Conservation (phyloP, 129 eudicot species). For the Centrapalus pauciflorus region DNA sequence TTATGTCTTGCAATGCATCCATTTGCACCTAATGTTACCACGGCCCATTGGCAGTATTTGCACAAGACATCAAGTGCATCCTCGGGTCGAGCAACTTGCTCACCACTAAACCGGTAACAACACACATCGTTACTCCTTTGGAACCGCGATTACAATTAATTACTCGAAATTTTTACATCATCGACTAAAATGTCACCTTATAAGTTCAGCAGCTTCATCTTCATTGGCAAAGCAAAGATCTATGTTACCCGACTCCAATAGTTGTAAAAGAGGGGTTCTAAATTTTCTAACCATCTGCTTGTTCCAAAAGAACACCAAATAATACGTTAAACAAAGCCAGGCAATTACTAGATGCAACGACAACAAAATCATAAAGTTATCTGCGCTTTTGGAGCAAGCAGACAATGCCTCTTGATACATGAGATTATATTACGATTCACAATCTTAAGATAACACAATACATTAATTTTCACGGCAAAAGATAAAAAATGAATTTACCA, state of each 20-base stretch:
- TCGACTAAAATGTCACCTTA: slow-evolving; percentile 44
- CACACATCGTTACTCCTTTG: not conserved
- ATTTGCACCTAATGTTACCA: slow-evolving; percentile 79
- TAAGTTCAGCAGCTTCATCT: slow-evolving; percentile 89
- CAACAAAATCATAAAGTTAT: not conserved
- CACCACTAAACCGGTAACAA: slow-evolving; percentile 34
- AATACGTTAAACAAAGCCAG: not conserved
- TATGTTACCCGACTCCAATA: slow-evolving; percentile 81
- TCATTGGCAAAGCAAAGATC: slow-evolving; percentile 99
- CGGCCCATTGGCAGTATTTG: slow-evolving; percentile 89
- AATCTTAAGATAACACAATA: too few species aligned
- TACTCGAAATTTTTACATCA: not conserved
- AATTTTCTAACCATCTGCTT: slow-evolving; percentile 87
- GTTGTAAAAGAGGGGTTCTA: slow-evolving; percentile 55
- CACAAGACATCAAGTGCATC: slow-evolving; percentile 77
- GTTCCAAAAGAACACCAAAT: not conserved
- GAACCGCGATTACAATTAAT: not conserved
- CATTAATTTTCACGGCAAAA: not conserved
- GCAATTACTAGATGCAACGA: not conserved
- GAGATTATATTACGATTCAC: too few species aligned
- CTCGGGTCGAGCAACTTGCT: slow-evolving; percentile 50
- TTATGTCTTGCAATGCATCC: slow-evolving; percentile 90
- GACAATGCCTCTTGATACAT: not conserved
- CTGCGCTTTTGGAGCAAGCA: not conserved
- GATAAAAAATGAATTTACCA: not conserved